Evolutionary conservation across 805 yeast species (phyloP).

Genomic region (Dipodascopsis uninucleata): DNA sequence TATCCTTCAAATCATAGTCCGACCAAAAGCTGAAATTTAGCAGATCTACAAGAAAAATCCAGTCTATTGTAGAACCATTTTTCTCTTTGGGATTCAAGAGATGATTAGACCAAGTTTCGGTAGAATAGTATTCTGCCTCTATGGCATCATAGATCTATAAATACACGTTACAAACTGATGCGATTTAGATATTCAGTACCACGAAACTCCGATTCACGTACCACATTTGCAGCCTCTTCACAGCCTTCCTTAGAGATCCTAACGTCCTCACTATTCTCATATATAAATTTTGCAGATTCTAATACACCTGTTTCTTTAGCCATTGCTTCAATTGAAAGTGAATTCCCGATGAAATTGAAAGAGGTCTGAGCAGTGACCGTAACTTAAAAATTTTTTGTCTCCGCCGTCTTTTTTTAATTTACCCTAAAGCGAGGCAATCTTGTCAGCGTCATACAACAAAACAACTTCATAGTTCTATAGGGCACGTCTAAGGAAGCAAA

Average conservation of each 20-base stretch:
- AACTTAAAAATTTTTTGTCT: no score
- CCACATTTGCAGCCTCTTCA: constrained; percentile 33
- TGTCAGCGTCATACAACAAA: neutral
- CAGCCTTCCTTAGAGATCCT: constrained; percentile 33
- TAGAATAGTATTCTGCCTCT: constrained; percentile 33
- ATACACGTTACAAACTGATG: neutral
- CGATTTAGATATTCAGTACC: neutral
- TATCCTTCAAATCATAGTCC: constrained; percentile 35
- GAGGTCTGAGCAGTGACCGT: no score
- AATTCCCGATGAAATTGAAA: no score
- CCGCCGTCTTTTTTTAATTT: no score
- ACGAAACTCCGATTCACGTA: constrained; percentile 3
- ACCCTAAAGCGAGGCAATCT: no score
- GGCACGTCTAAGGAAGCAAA: neutral
- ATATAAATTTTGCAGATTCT: constrained; percentile 34
- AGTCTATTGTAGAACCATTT: constrained; percentile 31
- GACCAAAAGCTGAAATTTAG: constrained; percentile 47
- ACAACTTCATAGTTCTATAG: neutral
- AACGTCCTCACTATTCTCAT: constrained; percentile 34
- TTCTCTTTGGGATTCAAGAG: constrained; percentile 35
- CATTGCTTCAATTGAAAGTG: no score
- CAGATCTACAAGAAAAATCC: constrained; percentile 44
- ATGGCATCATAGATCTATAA: constrained; percentile 31
- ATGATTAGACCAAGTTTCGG: constrained; percentile 40
- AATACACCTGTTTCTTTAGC: constrained; percentile 30